A percentile compares a stretch with the other conserved stretches of the same genome.
phyloP scores from a whole-genome alignment of 768 basidiomycete species.

The Lentinula raphanica region DNA sequence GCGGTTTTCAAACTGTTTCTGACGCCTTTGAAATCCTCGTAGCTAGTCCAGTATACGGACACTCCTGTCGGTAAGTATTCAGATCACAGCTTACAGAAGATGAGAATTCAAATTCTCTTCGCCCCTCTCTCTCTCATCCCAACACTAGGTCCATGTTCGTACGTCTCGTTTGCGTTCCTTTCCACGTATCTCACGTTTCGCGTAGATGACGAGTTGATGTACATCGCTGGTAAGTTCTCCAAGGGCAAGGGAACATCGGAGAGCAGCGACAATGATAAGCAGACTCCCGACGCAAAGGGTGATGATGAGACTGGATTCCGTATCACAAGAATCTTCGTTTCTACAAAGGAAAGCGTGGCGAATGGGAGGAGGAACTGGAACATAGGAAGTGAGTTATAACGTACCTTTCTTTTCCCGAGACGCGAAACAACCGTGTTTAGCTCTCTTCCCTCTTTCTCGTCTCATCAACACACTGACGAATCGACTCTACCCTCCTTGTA shows the following conservation, averaged over 20 bases:
- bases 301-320: slow-evolving; percentile 21
- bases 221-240: slow-evolving; percentile 27
- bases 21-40: no score
- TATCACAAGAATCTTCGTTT: slow-evolving; percentile 31
- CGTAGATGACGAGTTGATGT: slow-evolving; percentile 29
- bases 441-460: no score
- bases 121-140: not conserved
- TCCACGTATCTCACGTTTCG: not conserved
- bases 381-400: slow-evolving; percentile 23
- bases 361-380: slow-evolving; percentile 32
- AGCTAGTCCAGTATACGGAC: slow-evolving; percentile 27
- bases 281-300: no score
- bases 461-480: no score
- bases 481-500: slow-evolving; percentile 6
- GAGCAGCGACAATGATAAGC: no score
- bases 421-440: no score
- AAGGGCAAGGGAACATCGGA: not conserved
- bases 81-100: no score
- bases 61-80: slow-evolving; percentile 25
- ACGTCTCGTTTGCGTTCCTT: not conserved
- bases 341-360: slow-evolving; percentile 22
- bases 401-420: no score
- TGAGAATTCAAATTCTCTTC: not conserved
- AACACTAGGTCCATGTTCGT: slow-evolving; percentile 27
- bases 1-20: no score